Percentiles rank a stretch among this genome's conserved stretches.
These are phyloP conservation scores for Phytophthora multivora DNA, from an alignment of 352 stramenopile genomes.

Conservation along the genomic window DNA sequence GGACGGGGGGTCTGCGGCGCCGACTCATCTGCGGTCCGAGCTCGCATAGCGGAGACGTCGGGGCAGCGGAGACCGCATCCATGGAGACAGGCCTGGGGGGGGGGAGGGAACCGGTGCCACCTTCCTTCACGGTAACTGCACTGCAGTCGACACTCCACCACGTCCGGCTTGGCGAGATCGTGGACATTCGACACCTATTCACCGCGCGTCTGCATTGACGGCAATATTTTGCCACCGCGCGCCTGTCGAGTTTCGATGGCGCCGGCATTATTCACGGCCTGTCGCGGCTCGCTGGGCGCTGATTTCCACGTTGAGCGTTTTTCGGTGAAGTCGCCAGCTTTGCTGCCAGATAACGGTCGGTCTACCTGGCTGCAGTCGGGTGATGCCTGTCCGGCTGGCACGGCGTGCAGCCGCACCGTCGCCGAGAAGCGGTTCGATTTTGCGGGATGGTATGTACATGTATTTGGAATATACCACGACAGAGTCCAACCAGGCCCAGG, in stretches of 20 bases:
- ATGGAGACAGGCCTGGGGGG: conserved; percentile 23
- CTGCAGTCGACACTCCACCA: conserved; percentile 4
- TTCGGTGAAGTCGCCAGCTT: conserved; percentile 15
- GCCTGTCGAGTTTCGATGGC: conserved; percentile 33
- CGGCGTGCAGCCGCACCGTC: too few species aligned
- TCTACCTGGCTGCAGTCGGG: too few species aligned
- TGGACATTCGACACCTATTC: background rate
- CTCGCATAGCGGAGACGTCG: conserved; percentile 6
- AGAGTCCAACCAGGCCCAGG: too few species aligned
- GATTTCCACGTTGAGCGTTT: conserved; percentile 8
- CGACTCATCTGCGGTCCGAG: conserved; percentile 11
- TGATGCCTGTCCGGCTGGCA: too few species aligned
- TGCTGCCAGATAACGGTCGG: background rate
- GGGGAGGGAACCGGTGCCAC: conserved; percentile 8
- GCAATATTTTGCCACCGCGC: conserved; percentile 3
- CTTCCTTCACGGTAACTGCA: conserved; percentile 9
- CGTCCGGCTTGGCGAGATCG: background rate
- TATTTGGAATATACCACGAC: too few species aligned
- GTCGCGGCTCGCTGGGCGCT: background rate
- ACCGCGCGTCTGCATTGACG: background rate
- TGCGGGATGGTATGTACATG: too few species aligned
- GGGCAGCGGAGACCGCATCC: conserved; percentile 11
- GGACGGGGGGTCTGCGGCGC: conserved; percentile 1
- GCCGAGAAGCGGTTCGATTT: too few species aligned
- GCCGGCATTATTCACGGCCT: background rate